phyloP scores from a whole-genome alignment of 1,139 yeast genomes.

The Diutina ranongensis region DNA sequence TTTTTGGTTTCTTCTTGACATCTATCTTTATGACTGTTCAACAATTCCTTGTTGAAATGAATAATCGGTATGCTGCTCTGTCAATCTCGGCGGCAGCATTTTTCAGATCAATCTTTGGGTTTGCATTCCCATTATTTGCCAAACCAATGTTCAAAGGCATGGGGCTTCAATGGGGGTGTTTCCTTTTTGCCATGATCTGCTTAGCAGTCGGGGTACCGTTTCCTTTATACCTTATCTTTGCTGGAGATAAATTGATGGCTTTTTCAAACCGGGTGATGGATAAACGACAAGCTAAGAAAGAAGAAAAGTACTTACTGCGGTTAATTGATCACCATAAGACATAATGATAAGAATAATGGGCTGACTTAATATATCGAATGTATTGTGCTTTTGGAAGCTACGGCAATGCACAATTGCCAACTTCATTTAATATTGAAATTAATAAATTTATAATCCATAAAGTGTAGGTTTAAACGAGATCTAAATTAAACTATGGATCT shows the following conservation, averaged over 20 bases:
- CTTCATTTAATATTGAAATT: too few relatives aligned
- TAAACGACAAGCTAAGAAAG: constrained; percentile 20
- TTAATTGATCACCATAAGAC: too few relatives aligned
- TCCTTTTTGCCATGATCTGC: constrained; percentile 32
- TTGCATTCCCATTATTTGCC: constrained; percentile 33
- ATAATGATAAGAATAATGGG: too few relatives aligned
- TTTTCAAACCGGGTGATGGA: constrained; percentile 24
- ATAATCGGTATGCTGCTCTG: constrained; percentile 31
- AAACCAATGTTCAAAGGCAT: constrained; percentile 25
- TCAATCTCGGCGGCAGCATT: constrained; percentile 39
- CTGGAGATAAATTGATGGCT: constrained; percentile 27
- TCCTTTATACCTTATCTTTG: constrained; percentile 19
- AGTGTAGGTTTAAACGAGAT: too few relatives aligned
- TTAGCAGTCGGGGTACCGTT: constrained; percentile 31
- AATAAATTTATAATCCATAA: too few relatives aligned
- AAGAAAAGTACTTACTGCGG: constrained; percentile 9
- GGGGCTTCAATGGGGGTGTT: constrained; percentile 37
- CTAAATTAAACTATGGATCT: too few relatives aligned
- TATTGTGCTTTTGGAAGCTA: too few relatives aligned
- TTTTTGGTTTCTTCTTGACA: constrained; percentile 33
- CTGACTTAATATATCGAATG: too few relatives aligned
- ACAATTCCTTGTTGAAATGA: constrained; percentile 35
- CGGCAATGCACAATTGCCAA: too few relatives aligned
- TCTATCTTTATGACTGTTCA: constrained; percentile 35
- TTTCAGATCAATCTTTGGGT: constrained; percentile 32